Evolutionary conservation across 192 early-diverging fungal species (phyloP).

Genomic region (Podila horticola): DNA sequence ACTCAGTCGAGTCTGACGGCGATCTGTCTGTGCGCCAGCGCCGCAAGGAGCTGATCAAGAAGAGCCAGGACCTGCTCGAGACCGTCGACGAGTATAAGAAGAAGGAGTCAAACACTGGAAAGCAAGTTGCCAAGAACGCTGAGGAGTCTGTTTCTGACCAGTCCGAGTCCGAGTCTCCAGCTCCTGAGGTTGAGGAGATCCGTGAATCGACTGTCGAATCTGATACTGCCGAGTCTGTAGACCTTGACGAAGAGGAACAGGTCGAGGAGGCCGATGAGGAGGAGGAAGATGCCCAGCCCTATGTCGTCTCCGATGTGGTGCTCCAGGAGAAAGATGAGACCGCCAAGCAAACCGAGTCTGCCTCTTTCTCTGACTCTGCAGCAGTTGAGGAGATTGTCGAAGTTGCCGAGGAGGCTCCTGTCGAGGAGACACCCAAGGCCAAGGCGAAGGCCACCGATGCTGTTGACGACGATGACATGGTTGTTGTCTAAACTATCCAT

Average conservation of each 20-base stretch:
- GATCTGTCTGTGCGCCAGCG: constrained; percentile 14
- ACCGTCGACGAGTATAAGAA: constrained; percentile 17
- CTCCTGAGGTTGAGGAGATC: background rate
- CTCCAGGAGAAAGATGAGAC: background rate
- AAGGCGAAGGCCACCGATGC: background rate
- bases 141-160: background rate
- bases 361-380: background rate
- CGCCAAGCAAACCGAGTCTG: background rate
- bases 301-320: too few relatives aligned
- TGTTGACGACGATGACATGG: background rate
- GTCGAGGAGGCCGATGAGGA: too few relatives aligned
- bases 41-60: constrained; percentile 27
- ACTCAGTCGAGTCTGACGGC: constrained; percentile 15
- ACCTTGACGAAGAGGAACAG: background rate
- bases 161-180: background rate
- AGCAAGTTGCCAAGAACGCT: constrained; percentile 5
- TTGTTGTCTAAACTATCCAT: background rate
- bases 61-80: constrained; percentile 22
- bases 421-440: background rate
- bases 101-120: constrained; percentile 20
- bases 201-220: background rate
- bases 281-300: too few relatives aligned
- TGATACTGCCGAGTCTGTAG: background rate
- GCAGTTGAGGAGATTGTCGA: background rate
- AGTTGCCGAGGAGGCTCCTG: background rate